Percentiles rank a stretch among this genome's conserved stretches.
phyloP scores from a whole-genome alignment of 257 asterid species.

The Osmanthus fragrans region DNA sequence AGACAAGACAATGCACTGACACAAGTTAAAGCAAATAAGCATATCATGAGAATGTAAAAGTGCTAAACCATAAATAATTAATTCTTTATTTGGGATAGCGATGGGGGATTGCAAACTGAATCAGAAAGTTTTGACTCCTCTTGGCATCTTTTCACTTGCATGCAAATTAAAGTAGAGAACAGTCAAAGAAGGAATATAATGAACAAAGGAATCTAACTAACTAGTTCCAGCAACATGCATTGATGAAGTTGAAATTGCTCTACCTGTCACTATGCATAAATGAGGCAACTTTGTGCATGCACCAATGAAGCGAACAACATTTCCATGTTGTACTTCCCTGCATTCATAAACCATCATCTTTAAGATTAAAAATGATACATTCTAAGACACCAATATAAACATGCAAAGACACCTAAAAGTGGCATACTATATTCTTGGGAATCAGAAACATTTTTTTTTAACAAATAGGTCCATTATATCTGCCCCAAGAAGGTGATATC shows the following conservation, averaged over 20 bases:
- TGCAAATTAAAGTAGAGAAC: background rate
- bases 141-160: background rate
- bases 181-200: conserved; percentile 5
- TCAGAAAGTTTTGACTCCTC: background rate
- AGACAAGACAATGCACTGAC: background rate
- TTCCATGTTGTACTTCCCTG: conserved; percentile 83
- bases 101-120: background rate
- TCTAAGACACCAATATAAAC: background rate
- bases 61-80: background rate
- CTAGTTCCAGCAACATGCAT: conserved; percentile 11
- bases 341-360: conserved; percentile 28
- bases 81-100: background rate
- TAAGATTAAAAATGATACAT: background rate
- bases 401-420: background rate
- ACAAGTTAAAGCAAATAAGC: background rate
- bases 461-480: background rate
- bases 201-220: conserved; percentile 20
- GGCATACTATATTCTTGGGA: background rate
- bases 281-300: conserved; percentile 79
- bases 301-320: conserved; percentile 83
- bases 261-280: conserved; percentile 87
- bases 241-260: conserved; percentile 25
- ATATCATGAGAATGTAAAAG: background rate
- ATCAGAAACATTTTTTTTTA: background rate
- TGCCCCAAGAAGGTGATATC: background rate